Percentiles rank a stretch among this genome's conserved stretches.
phyloP scores from a whole-genome alignment of 1,284 basidiomycete species.

The Microbotryum intermedium region DNA sequence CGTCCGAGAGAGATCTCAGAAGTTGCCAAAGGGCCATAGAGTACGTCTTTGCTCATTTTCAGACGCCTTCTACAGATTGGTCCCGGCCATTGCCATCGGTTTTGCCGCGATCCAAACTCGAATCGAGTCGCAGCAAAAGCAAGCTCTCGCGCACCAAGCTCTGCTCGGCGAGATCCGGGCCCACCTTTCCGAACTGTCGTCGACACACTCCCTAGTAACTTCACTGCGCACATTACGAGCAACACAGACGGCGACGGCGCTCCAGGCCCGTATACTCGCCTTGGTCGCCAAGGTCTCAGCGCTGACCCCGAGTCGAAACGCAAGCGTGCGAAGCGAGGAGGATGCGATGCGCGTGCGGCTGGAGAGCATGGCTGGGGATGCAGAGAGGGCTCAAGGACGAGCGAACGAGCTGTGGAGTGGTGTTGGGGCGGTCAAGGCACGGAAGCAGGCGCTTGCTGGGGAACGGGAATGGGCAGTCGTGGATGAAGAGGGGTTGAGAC shows the following conservation, averaged over 20 bases:
- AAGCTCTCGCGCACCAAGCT: constrained; percentile 6
- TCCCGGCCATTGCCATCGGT: constrained; percentile 26
- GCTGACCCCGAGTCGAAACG: background rate
- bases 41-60: background rate
- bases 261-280: constrained; percentile 2
- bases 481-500: constrained; percentile 26
- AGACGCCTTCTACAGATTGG: constrained; percentile 6
- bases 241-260: constrained; percentile 5
- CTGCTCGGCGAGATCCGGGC: constrained; percentile 15
- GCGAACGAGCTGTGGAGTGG: constrained; percentile 23
- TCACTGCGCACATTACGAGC: constrained; percentile 19
- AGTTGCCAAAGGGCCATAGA: background rate
- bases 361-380: constrained; percentile 12
- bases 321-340: constrained; percentile 13
- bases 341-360: constrained; percentile 19
- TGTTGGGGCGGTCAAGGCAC: constrained; percentile 16
- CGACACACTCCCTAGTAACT: constrained; percentile 12
- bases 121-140: constrained; percentile 9
- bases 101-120: constrained; percentile 24
- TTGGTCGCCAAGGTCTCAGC: constrained; percentile 9
- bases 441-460: constrained; percentile 1
- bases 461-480: constrained; percentile 23
- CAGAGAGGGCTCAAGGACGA: constrained; percentile 1
- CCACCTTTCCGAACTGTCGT: constrained; percentile 12
- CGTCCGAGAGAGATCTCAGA: background rate